A percentile compares a stretch with the other conserved stretches of the same genome.
phyloP scores from a whole-genome alignment of 202 grass and related monocot genomes.

The Cymbopogon flexuosus region DNA sequence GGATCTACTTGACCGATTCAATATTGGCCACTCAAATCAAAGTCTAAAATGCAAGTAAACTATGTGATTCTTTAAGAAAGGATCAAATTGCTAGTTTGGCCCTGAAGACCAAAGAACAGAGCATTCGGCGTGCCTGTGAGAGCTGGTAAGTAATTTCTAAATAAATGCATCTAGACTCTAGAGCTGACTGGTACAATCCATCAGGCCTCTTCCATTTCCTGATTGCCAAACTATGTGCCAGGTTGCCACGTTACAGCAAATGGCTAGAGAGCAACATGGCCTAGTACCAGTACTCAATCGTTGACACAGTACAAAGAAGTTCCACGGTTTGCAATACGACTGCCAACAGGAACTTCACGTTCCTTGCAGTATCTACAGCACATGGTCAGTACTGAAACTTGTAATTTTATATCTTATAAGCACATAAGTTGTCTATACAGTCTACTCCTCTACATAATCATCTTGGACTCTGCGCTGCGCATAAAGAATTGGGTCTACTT shows the following conservation, averaged over 20 bases:
- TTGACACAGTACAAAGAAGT: neutral
- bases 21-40: neutral
- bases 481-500: neutral
- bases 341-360: neutral
- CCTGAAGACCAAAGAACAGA: neutral
- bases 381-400: neutral
- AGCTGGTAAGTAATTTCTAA: neutral
- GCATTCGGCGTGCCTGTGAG: neutral
- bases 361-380: neutral
- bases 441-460: neutral
- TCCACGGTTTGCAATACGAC: neutral
- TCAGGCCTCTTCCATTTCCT: neutral
- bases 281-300: neutral
- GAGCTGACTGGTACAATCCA: neutral
- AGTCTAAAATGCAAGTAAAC: neutral
- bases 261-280: neutral
- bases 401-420: neutral
- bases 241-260: neutral
- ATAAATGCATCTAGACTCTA: neutral
- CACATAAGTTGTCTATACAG: neutral
- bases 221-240: neutral
- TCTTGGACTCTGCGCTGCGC: neutral
- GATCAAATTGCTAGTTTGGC: too few species aligned
- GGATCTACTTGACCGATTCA: conserved; percentile 1
- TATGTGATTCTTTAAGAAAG: neutral